These are phyloP conservation scores for Theobroma cacao DNA, from an alignment of 345 rosid species.

Conservation along the genomic window DNA sequence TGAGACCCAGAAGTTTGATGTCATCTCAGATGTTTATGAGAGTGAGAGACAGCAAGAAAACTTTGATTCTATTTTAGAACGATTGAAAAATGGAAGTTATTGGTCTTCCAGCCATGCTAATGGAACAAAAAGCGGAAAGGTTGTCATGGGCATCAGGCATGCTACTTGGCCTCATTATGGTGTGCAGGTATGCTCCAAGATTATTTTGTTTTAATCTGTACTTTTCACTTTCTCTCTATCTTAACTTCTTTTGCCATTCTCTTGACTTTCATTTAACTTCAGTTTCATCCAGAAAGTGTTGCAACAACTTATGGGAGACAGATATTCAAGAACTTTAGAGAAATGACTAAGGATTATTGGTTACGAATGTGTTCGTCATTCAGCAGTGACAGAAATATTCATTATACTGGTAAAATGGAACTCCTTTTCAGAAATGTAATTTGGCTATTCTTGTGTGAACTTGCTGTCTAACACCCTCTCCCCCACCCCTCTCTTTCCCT, in stretches of 20 bases:
- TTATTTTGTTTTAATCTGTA: neutral
- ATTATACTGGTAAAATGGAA: conserved; percentile 49
- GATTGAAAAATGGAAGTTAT: conserved; percentile 26
- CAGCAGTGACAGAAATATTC: conserved; percentile 30
- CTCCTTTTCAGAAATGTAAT: conserved; percentile 11
- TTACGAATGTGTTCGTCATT: conserved; percentile 35
- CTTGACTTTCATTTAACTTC: conserved; percentile 29
- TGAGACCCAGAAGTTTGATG: conserved; percentile 36
- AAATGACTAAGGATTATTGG: conserved; percentile 78
- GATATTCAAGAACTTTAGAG: conserved; percentile 75
- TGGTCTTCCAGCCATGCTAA: conserved; percentile 29
- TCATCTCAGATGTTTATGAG: conserved; percentile 24
- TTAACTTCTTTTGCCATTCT: conserved; percentile 7
- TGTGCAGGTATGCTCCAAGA: conserved; percentile 61
- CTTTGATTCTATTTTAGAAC: conserved; percentile 28
- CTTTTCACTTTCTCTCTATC: neutral
- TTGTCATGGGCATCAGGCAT: conserved; percentile 91
- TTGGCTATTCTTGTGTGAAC: conserved; percentile 1
- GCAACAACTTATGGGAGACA: conserved; percentile 79
- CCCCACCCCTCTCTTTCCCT: neutral
- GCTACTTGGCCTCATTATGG: conserved; percentile 90
- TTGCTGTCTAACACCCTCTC: neutral
- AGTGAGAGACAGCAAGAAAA: conserved; percentile 22
- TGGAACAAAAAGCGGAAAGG: conserved; percentile 31
- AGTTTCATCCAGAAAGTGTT: conserved; percentile 98